Evolutionary conservation across 768 basidiomycete species (phyloP).

Genomic region (Boletus speciosus): DNA sequence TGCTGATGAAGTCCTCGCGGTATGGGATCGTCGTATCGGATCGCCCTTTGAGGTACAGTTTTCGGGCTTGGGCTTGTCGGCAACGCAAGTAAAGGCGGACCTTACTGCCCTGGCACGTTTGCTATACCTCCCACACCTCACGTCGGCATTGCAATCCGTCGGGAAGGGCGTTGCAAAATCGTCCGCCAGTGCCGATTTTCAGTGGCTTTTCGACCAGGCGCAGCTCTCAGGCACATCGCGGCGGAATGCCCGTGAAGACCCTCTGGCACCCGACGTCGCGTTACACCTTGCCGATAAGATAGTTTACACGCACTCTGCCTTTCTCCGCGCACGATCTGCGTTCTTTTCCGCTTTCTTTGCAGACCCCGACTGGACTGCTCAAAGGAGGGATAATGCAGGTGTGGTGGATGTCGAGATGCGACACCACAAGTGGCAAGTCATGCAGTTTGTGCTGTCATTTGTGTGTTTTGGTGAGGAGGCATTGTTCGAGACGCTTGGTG

Average conservation of each 20-base stretch:
- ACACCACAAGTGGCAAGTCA: conserved; percentile 70
- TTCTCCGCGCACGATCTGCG: conserved; percentile 79
- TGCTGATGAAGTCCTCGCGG: conserved; percentile 72
- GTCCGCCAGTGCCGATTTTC: conserved; percentile 51
- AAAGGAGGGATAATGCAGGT: conserved; percentile 53
- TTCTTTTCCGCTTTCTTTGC: conserved; percentile 86
- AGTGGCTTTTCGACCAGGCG: conserved; percentile 41
- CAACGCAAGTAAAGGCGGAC: conserved; percentile 56
- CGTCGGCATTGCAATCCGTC: conserved; percentile 52
- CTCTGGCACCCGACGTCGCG: conserved; percentile 62
- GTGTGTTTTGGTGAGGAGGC: conserved; percentile 72
- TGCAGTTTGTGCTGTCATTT: conserved; percentile 72
- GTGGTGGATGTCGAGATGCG: conserved; percentile 61
- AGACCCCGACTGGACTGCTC: conserved; percentile 74
- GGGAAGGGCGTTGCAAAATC: conserved; percentile 52
- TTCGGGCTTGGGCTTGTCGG: conserved; percentile 38
- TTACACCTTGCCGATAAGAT: conserved; percentile 65
- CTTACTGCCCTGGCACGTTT: conserved; percentile 55
- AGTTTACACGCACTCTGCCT: conserved; percentile 63
- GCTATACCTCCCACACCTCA: conserved; percentile 56
- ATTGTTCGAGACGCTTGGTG: conserved; percentile 71
- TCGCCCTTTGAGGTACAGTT: conserved; percentile 41
- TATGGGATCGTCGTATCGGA: conserved; percentile 79
- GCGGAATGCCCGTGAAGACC: conserved; percentile 14
- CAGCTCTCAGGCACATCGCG: conserved; percentile 7